Percentiles rank a stretch among this genome's conserved stretches.
phyloP scores from a whole-genome alignment of 768 basidiomycete genomes.

The Hypsizygus marmoreus region DNA sequence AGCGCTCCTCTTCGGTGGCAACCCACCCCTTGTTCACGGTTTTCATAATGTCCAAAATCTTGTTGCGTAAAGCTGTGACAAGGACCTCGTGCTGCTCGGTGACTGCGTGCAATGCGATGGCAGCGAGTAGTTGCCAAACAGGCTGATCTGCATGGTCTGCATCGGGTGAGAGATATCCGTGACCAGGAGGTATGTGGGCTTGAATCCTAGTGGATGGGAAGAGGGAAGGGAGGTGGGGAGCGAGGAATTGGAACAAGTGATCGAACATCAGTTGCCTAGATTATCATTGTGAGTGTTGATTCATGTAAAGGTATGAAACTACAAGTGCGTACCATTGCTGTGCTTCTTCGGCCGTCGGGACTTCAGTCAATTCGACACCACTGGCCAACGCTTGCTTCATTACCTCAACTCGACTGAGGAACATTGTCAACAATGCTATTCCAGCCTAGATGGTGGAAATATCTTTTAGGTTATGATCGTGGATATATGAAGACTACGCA shows the following conservation, averaged over 20 bases:
- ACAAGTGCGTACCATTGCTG: conserved; percentile 60
- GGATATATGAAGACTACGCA: conserved; percentile 36
- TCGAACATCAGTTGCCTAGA: conserved; percentile 86
- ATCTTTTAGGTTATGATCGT: conserved; percentile 10
- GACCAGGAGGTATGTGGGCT: conserved; percentile 35
- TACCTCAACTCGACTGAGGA: conserved; percentile 90
- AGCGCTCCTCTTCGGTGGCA: conserved; percentile 69
- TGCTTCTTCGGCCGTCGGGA: conserved; percentile 71
- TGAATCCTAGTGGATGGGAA: conserved; percentile 88
- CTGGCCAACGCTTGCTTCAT: conserved; percentile 73
- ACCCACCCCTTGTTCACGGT: conserved; percentile 77
- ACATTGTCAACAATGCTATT: conserved; percentile 84
- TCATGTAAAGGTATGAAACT: neutral
- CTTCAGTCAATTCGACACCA: conserved; percentile 53
- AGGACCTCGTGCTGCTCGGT: conserved; percentile 87
- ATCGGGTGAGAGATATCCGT: conserved; percentile 37
- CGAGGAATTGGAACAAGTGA: conserved; percentile 79
- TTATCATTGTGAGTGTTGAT: conserved; percentile 11
- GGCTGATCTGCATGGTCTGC: conserved; percentile 81
- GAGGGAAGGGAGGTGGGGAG: conserved; percentile 73
- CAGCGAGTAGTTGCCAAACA: conserved; percentile 94
- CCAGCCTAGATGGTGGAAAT: conserved; percentile 64
- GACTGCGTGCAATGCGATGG: conserved; percentile 82
- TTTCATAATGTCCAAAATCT: conserved; percentile 88
- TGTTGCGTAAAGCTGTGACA: conserved; percentile 85